These are phyloP conservation scores for Oryza punctata DNA, from an alignment of 176 grass and related monocot genomes.

Conservation along the genomic window DNA sequence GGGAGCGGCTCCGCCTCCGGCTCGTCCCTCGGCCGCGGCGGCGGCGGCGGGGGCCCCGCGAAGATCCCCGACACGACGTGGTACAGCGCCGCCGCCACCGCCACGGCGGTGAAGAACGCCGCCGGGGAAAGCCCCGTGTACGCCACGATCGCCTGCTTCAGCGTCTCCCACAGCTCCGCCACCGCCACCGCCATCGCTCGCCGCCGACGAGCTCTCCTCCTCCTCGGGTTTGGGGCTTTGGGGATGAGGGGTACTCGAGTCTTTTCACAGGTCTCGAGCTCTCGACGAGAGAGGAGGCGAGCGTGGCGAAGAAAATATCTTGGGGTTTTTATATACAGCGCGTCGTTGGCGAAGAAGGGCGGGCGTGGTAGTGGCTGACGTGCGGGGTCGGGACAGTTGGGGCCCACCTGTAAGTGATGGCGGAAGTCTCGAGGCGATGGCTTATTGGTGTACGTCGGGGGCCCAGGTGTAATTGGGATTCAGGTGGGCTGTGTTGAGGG, in stretches of 20 bases:
- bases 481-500: background rate
- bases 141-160: constrained; percentile 70
- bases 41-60: constrained; percentile 39
- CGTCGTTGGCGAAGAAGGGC: background rate
- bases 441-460: background rate
- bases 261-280: constrained; percentile 12
- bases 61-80: constrained; percentile 73
- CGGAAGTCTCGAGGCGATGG: background rate
- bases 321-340: constrained; percentile 43
- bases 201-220: background rate
- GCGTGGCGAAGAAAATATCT: constrained; percentile 28
- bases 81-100: constrained; percentile 72
- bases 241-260: constrained; percentile 17
- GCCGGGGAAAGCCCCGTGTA: constrained; percentile 86
- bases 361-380: background rate
- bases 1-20: constrained; percentile 78
- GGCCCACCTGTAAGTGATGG: background rate
- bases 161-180: constrained; percentile 71
- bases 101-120: constrained; percentile 84
- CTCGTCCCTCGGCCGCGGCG: constrained; percentile 24
- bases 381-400: background rate
- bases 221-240: background rate
- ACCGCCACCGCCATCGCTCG: constrained; percentile 39
- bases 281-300: background rate
- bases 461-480: background rate